A percentile compares a stretch with the other conserved stretches of the same genome.
phyloP scores from a whole-genome alignment of 2,329 filamentous ascomycete genomes.

The Eutypella sp. region DNA sequence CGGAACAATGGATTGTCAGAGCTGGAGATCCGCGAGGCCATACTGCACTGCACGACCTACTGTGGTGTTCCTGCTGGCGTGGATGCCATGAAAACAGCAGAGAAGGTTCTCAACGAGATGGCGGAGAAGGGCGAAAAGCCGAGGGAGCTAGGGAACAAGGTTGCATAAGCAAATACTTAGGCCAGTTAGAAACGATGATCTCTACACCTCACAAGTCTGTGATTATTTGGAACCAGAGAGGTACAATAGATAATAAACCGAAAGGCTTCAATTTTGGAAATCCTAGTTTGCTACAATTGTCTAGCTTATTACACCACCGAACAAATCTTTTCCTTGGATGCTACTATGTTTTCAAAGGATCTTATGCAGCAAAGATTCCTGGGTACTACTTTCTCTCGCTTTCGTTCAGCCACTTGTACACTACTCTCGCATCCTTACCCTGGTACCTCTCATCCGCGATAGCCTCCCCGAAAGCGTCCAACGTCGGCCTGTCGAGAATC shows the following conservation, averaged over 20 bases:
- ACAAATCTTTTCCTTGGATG: no score
- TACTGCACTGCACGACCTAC: slow-evolving; percentile 41
- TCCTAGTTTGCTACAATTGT: no score
- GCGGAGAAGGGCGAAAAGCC: slow-evolving; percentile 24
- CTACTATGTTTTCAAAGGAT: no score
- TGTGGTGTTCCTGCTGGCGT: slow-evolving; percentile 39
- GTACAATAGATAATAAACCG: no score
- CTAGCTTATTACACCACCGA: no score
- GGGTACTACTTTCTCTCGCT: slow-evolving; percentile 8
- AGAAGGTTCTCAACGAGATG: slow-evolving; percentile 27
- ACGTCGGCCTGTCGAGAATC: slow-evolving; percentile 20
- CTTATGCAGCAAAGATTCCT: no score
- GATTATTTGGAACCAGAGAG: no score
- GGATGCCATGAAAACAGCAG: slow-evolving; percentile 32
- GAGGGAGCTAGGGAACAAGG: slow-evolving; percentile 23
- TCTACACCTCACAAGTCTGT: no score
- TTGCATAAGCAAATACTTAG: no score
- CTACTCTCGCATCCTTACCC: slow-evolving; percentile 27
- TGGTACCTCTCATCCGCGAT: slow-evolving; percentile 23
- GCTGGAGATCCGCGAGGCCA: slow-evolving; percentile 57
- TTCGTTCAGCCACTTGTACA: slow-evolving; percentile 28
- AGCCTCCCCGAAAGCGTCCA: slow-evolving; percentile 22
- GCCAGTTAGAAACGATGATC: no score
- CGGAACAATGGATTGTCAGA: slow-evolving; percentile 58
- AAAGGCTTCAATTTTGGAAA: no score